Evolutionary conservation across 2,329 filamentous ascomycete species (phyloP), one percentile per base, ranked within the genome.

Genomic region (Parasarocladium wereldwijsianum): DNA sequence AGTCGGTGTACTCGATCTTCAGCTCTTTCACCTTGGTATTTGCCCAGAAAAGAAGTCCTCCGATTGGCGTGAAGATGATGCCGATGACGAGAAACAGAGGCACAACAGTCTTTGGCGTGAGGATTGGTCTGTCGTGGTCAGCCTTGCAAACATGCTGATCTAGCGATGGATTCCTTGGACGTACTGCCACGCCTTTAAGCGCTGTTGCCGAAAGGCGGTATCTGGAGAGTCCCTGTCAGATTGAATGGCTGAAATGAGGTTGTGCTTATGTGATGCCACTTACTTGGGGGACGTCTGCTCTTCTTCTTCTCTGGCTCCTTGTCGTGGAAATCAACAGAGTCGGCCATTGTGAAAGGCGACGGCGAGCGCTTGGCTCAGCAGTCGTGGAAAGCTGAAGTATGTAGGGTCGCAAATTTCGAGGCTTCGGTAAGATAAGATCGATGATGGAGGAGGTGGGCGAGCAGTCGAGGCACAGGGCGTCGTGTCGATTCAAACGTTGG

Each of bases 161-260:
- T n/a, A n/a, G n/a, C n/a, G n/a, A 22, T 16, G 17, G 41, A 20
- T 29, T 31, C 13, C 26, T 18, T 5, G 5, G 15, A 70, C 84
- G 57, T 65, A 92, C 79, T 98, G 90, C 90, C 90, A 98, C 62
- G 90, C 90, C 60, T 96, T 94, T 55, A 98, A 60, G 50, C 90
- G 76, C 58, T 98, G 90, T 53, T 98, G 90, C 45, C 90, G 73
- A 52, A 96, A 98, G 8, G 90, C 90, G 35, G 87, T 96, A 60
- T 96, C 84, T 93, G 47, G 36, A 21, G 33, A 29, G 13, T 25
- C n/a, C 29, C 21, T 13, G 37, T 50, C 33, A 49, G 38, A 30
- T 12, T 12, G 17, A 8, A 10, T 17, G 19, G 32, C 12, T 24
- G 17, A 9, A 5, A 3, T 8, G 7, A 10, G 17, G 8, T 3